Percentiles rank a stretch among this genome's conserved stretches.
Conservation (phyloP, 2,329 filamentous ascomycete genomes). For the Gaeumannomyces tritici region DNA sequence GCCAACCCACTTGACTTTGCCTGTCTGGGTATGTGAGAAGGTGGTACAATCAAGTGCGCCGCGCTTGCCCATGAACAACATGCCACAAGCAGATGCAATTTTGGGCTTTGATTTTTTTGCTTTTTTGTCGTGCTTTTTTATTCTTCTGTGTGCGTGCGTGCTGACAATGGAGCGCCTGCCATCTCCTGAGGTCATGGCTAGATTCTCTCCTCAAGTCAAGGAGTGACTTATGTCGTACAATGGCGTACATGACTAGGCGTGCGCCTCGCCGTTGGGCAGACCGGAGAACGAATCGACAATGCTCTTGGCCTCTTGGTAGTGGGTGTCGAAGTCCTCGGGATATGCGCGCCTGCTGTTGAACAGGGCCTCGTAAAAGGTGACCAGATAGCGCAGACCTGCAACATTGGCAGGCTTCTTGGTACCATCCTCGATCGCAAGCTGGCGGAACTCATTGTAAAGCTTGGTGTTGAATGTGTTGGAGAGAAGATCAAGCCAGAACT, state of each 20-base stretch:
- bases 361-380: constrained; percentile 49
- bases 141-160: background rate
- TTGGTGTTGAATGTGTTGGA: constrained; percentile 62
- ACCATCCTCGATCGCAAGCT: constrained; percentile 56
- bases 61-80: background rate
- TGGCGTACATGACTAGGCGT: constrained; percentile 4
- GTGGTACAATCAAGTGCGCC: background rate
- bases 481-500: constrained; percentile 67
- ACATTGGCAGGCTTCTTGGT: constrained; percentile 32
- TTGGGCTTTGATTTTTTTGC: background rate
- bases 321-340: constrained; percentile 17
- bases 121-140: background rate
- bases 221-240: background rate
- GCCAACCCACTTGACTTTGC: background rate
- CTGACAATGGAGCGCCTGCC: background rate
- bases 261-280: constrained; percentile 7
- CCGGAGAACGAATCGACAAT: constrained; percentile 6
- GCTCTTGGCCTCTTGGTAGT: constrained; percentile 16
- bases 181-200: background rate
- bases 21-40: background rate
- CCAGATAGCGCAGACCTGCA: constrained; percentile 50
- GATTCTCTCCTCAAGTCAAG: background rate
- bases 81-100: background rate
- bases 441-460: constrained; percentile 69
- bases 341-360: constrained; percentile 13